These are phyloP conservation scores for Fomitiporia mediterranea DNA, from an alignment of 1,284 basidiomycete genomes.

Conservation along the genomic window DNA sequence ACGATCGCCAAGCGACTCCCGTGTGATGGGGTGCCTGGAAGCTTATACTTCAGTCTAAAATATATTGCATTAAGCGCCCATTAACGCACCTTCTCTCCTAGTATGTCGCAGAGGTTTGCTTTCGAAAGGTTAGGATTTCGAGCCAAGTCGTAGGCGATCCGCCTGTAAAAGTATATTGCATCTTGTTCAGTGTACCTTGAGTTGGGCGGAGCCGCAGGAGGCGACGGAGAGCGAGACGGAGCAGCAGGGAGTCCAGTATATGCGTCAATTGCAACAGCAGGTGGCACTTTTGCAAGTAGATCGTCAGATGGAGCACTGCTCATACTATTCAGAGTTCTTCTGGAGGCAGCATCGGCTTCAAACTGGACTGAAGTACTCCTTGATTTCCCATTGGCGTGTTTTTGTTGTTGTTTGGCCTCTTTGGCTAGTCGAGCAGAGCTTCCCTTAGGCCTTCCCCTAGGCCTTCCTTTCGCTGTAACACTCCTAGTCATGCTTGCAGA, in stretches of 20 bases:
- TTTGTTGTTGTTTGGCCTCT: too few relatives aligned
- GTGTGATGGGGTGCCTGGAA: slow-evolving; percentile 57
- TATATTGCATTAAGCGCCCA: not conserved
- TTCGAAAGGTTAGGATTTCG: slow-evolving; percentile 47
- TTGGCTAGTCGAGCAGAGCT: not conserved
- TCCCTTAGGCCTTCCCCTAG: not conserved
- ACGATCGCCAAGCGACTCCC: slow-evolving; percentile 51
- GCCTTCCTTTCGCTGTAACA: not conserved
- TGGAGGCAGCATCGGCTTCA: slow-evolving; percentile 2
- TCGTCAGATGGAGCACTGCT: slow-evolving; percentile 9
- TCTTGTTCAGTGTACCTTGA: slow-evolving; percentile 63
- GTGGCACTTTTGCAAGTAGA: slow-evolving; percentile 13
- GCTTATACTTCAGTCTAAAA: slow-evolving; percentile 21
- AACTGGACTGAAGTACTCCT: not conserved
- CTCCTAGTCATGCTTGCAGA: too few relatives aligned
- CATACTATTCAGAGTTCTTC: slow-evolving; percentile 20
- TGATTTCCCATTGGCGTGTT: not conserved
- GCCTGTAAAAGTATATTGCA: slow-evolving; percentile 57
- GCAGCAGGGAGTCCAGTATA: slow-evolving; percentile 42
- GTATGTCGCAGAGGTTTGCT: slow-evolving; percentile 45
- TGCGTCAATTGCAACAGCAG: slow-evolving; percentile 17
- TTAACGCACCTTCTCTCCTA: slow-evolving; percentile 48
- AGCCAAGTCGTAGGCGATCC: slow-evolving; percentile 54
- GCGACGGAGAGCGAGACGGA: slow-evolving; percentile 62
- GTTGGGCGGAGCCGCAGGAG: slow-evolving; percentile 39